Base-by-base conservation (phyloP, 495 filamentous ascomycete genomes). In the Penicillium riverlandense region DNA sequence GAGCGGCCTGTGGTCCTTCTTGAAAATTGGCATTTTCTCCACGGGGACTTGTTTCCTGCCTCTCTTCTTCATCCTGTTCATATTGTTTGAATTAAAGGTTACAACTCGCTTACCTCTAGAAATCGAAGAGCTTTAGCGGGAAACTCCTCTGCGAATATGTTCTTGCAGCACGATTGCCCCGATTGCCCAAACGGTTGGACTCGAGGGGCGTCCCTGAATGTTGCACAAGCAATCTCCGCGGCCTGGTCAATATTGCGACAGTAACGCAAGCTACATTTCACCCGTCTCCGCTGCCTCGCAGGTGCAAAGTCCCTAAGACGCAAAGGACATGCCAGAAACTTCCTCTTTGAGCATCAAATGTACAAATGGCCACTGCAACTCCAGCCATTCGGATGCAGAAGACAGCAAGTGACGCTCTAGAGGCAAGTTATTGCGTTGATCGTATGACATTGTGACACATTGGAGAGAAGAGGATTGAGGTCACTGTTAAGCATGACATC, bases 221-320 rank as follows among this genome's bases (percentile, higher is more conserved):
- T 54, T 35, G 38, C 43, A 59, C 56, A 51, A 44, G 29, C 35
- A 50, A 38, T 34, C 22, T 40, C 32, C 33, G 40, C 47, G 41
- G 37, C 47, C 29, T 43, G 47, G 49, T 43, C 48, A 40, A 42
- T 14, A 56, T 54, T 54, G 47, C 48, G 59, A 59, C 45, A 47
- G 47, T 53, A 54, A 53, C 47, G 34, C 38, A 47, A 41, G 29
- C 48, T 16, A 29, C 38, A 29, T 31, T 40, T 34, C 14, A 7
- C 29, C n/a, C 41, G 8, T 32, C 31, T 16, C 22, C 22, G 22
- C 22, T 22, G 22, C 22, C 22, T 22, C 22, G 22, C 22, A 22
- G 22, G 2, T 22, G 22, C 22, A 22, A 22, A 22, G 22, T 6
- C 22, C 22, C 22, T 22, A 4, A 22, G 22, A 4, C 22, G 22